Evolutionary conservation across 345 rosid species (phyloP).

Genomic region (Brassica nigra): DNA sequence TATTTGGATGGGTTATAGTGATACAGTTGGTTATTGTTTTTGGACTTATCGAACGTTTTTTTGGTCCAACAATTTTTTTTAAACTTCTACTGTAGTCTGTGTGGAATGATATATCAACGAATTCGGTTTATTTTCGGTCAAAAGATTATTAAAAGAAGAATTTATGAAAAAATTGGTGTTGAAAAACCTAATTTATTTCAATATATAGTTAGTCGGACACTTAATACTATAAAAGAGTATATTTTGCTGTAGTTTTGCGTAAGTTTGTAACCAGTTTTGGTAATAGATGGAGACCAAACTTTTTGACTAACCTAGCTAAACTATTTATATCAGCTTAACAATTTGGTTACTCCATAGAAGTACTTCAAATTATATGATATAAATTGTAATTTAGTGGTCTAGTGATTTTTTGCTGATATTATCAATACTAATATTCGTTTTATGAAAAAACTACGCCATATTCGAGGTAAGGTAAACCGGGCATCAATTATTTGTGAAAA

Average conservation of each 20-base stretch:
- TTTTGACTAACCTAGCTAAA: neutral
- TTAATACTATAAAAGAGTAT: neutral
- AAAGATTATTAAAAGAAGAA: neutral
- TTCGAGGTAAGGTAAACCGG: neutral
- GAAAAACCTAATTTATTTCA: neutral
- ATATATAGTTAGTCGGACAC: neutral
- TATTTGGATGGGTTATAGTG: slow-evolving; percentile 15
- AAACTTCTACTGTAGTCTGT: neutral
- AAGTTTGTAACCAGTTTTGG: neutral
- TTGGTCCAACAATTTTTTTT: neutral
- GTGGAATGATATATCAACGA: neutral
- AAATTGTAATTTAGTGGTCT: neutral
- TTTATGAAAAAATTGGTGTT: neutral
- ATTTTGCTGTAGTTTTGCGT: neutral
- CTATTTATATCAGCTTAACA: neutral
- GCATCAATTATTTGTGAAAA: neutral
- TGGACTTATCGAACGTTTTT: slow-evolving; percentile 2
- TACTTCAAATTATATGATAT: neutral
- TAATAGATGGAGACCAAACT: neutral
- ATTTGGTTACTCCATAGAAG: neutral
- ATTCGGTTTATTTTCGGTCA: neutral
- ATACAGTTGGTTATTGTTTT: neutral
- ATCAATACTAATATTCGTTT: no score
- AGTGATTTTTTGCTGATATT: neutral
- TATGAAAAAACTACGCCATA: neutral